Base-by-base conservation (phyloP, 2,329 filamentous ascomycete genomes). In the Microdochium nivale region DNA sequence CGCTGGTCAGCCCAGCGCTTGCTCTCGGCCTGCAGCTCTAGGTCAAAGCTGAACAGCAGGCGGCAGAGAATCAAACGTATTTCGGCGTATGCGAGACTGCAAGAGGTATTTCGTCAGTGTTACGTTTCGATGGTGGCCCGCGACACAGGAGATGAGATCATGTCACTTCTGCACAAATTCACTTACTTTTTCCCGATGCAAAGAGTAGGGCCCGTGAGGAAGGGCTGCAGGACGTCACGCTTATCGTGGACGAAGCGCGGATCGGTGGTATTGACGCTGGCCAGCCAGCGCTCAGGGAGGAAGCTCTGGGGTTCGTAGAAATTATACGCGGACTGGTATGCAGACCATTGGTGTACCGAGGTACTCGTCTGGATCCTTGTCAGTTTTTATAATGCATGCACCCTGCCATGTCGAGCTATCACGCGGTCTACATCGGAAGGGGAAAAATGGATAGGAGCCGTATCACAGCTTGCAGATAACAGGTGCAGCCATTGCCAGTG, bases 101-200 rank as follows among this genome's bases (percentile, higher is more conserved):
- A n/a, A n/a, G n/a, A n/a, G n/a, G n/a, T 77, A 47, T n/a, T n/a
- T n/a, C n/a, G n/a, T n/a, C n/a, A n/a, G n/a, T n/a, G n/a, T n/a
- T n/a, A n/a, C n/a, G n/a, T n/a, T n/a, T n/a, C n/a, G n/a, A n/a
- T n/a, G n/a, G n/a, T n/a, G n/a, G n/a, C n/a, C n/a, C n/a, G n/a
- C n/a, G n/a, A n/a, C n/a, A n/a, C n/a, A n/a, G n/a, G n/a, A n/a
- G n/a, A n/a, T n/a, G n/a, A n/a, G n/a, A n/a, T n/a, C n/a, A n/a
- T n/a, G n/a, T n/a, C n/a, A n/a, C n/a, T n/a, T n/a, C n/a, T n/a
- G n/a, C n/a, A n/a, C n/a, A n/a, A n/a, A n/a, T n/a, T n/a, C 2
- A 64, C 72, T 61, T 62, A 74, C 72, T 77, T 77, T 54, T 66
- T 66, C 1, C 76, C 77, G 24, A 79, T 66, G 53, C 76, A 79